These are phyloP conservation scores for Phytopythium mirpurense DNA, from an alignment of 352 stramenopile genomes.

Conservation along the genomic window DNA sequence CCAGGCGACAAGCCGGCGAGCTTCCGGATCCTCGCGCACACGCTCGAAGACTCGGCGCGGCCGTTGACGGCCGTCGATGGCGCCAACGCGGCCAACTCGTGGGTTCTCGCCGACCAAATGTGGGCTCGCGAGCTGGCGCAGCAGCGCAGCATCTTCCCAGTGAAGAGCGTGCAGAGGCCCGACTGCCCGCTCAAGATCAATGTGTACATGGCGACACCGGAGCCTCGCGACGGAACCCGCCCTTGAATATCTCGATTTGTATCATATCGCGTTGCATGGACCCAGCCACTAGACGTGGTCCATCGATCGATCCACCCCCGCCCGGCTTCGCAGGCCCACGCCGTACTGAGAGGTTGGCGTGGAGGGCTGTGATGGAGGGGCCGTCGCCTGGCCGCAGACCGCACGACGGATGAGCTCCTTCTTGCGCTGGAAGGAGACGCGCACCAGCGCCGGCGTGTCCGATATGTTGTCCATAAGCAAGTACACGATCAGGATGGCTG, in stretches of 20 bases:
- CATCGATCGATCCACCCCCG: not conserved
- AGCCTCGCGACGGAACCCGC: not conserved
- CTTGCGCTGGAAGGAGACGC: slow-evolving; percentile 79
- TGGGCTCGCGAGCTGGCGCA: slow-evolving; percentile 36
- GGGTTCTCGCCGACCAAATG: slow-evolving; percentile 55
- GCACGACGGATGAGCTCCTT: slow-evolving; percentile 80
- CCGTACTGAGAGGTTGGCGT: slow-evolving; percentile 8
- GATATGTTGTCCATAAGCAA: slow-evolving; percentile 80
- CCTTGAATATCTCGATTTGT: not conserved
- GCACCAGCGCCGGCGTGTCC: slow-evolving; percentile 65
- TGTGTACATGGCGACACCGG: slow-evolving; percentile 48
- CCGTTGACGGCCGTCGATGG: slow-evolving; percentile 34
- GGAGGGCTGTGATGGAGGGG: slow-evolving; percentile 13
- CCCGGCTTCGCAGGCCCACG: not conserved
- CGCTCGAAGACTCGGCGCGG: slow-evolving; percentile 36
- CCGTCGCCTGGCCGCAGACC: slow-evolving; percentile 69
- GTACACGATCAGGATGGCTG: slow-evolving; percentile 67
- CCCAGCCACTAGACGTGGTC: not conserved
- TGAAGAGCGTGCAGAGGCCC: slow-evolving; percentile 36
- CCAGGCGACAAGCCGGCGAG: slow-evolving; percentile 18
- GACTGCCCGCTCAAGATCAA: slow-evolving; percentile 43
- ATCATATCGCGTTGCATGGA: no score
- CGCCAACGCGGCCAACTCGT: slow-evolving; percentile 44
- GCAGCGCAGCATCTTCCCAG: slow-evolving; percentile 27
- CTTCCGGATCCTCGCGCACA: slow-evolving; percentile 71